A percentile compares a stretch with the other conserved stretches of the same genome.
phyloP scores from a whole-genome alignment of 2,329 filamentous ascomycete genomes.

The Botrytis fragariae region DNA sequence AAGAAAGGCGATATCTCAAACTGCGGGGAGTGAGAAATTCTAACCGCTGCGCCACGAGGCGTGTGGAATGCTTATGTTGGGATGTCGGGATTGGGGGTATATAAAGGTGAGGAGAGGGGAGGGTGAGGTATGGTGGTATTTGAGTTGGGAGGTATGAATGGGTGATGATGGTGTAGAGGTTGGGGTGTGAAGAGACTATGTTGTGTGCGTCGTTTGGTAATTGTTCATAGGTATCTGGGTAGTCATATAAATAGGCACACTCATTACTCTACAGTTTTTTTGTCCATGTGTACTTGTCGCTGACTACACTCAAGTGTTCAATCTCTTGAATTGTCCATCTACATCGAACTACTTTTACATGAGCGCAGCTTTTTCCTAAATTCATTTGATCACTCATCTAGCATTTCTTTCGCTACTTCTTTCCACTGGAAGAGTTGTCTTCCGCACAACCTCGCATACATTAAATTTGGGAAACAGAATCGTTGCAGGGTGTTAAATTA shows the following conservation, averaged over 20 bases:
- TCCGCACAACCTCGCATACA: neutral
- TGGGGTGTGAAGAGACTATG: neutral
- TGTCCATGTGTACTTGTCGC: neutral
- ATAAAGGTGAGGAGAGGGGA: neutral
- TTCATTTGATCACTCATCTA: neutral
- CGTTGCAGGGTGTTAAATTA: neutral
- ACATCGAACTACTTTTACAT: neutral
- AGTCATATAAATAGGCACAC: too few relatives aligned
- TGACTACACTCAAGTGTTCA: neutral
- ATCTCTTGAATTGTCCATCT: neutral
- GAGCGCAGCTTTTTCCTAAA: neutral
- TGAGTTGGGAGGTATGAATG: neutral
- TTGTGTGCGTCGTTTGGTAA: neutral
- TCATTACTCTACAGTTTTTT: too few relatives aligned
- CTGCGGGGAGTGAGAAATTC: neutral
- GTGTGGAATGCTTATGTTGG: neutral
- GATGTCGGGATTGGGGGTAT: neutral
- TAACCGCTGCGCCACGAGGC: neutral
- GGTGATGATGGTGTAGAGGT: neutral
- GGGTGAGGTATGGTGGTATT: neutral
- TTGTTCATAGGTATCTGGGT: neutral
- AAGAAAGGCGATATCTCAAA: neutral
- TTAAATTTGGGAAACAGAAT: rapidly evolving
- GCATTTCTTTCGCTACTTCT: neutral
- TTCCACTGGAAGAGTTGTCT: neutral